A percentile compares a stretch with the other conserved stretches of the same genome.
phyloP scores from a whole-genome alignment of 176 grass and related monocot species.

The Carex kokanica region DNA sequence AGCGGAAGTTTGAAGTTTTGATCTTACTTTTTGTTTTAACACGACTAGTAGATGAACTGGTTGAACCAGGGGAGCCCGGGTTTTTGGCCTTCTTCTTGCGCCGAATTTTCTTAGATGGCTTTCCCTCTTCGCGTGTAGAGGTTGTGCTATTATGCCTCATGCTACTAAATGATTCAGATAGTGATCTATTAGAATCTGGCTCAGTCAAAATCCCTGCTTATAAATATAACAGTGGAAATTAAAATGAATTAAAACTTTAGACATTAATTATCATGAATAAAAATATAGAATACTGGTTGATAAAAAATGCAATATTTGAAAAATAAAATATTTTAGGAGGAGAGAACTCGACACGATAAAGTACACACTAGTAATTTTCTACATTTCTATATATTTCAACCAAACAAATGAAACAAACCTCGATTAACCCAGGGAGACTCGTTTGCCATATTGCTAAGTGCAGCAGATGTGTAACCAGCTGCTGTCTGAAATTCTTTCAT shows the following conservation, averaged over 20 bases:
- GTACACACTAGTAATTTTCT: not conserved
- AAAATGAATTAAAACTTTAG: not conserved
- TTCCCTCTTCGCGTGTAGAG: slow-evolving; percentile 1
- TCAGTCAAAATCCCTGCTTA: not conserved
- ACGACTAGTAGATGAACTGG: not conserved
- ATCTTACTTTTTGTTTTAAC: slow-evolving; percentile 4
- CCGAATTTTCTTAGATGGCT: not conserved
- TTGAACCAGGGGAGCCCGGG: slow-evolving; percentile 12
- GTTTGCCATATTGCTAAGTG: not conserved
- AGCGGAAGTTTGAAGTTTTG: not conserved
- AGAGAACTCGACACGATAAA: not conserved
- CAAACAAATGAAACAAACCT: slow-evolving; percentile 17
- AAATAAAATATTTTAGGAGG: not conserved
- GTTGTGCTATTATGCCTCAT: slow-evolving; percentile 3
- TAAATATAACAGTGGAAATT: not conserved
- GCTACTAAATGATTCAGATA: not conserved
- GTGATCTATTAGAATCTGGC: not conserved
- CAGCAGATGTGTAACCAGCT: slow-evolving; percentile 19
- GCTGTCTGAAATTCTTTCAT: slow-evolving; percentile 26
- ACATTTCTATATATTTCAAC: not conserved
- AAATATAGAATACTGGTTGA: not conserved
- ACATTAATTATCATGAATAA: not conserved
- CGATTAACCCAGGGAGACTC: slow-evolving; percentile 24
- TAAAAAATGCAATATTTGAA: not conserved
- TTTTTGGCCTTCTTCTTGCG: slow-evolving; percentile 24